A percentile compares a stretch with the other conserved stretches of the same genome.
These are phyloP conservation scores for Xylaria multiplex DNA, from an alignment of 2,329 filamentous ascomycete genomes.

Conservation along the genomic window DNA sequence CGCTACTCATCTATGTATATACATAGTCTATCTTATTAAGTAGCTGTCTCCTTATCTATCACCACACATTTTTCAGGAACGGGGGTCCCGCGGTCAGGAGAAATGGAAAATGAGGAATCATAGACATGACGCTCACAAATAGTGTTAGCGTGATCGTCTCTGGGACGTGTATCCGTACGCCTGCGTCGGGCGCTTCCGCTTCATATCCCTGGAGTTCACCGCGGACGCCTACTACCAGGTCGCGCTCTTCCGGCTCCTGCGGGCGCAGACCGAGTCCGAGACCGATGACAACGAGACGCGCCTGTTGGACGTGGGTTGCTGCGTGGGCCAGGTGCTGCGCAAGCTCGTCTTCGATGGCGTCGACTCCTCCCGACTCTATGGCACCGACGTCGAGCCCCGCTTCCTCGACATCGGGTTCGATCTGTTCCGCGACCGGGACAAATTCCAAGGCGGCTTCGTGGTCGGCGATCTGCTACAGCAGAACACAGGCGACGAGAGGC, in stretches of 20 bases:
- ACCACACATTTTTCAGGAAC: background rate
- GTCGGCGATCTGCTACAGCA: conserved; percentile 59
- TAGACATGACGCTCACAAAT: conserved; percentile 18
- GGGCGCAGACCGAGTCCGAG: conserved; percentile 38
- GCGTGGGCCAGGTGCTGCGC: conserved; percentile 61
- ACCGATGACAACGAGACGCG: conserved; percentile 43
- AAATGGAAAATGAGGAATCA: background rate
- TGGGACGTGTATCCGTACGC: conserved; percentile 58
- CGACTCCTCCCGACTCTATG: conserved; percentile 58
- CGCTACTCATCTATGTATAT: background rate
- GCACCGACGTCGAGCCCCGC: conserved; percentile 58
- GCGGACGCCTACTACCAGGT: conserved; percentile 56
- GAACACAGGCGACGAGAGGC: conserved; percentile 34
- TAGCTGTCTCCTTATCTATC: background rate
- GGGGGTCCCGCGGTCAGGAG: too few species aligned
- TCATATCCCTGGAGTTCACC: conserved; percentile 56
- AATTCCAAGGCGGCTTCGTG: conserved; percentile 59
- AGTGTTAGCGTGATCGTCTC: conserved; percentile 55
- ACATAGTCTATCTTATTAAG: background rate
- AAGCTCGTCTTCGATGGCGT: conserved; percentile 63
- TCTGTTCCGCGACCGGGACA: conserved; percentile 68
- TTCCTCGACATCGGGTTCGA: conserved; percentile 70
- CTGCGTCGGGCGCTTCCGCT: conserved; percentile 62
- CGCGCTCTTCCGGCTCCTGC: conserved; percentile 55
- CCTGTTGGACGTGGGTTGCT: conserved; percentile 62